Evolutionary conservation across 257 asterid genomes (phyloP).

Genomic region (Nicotiana tomentosiformis): DNA sequence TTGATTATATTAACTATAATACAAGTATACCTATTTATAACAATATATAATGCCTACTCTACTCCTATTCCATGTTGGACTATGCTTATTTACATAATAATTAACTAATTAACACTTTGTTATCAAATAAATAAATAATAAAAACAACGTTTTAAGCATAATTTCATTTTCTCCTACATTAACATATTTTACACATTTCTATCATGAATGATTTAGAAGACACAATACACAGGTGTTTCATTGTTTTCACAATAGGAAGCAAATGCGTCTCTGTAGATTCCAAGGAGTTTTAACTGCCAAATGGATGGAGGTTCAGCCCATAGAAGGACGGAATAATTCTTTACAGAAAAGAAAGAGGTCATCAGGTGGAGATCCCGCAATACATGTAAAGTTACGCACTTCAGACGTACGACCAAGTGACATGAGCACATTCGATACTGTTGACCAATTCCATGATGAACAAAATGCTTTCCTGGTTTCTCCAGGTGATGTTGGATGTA

Average conservation of each 20-base stretch:
- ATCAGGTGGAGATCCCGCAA: constrained; percentile 29
- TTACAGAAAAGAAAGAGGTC: constrained; percentile 46
- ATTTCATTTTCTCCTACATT: not conserved
- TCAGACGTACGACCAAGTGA: constrained; percentile 20
- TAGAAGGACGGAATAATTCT: constrained; percentile 16
- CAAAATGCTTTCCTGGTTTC: constrained; percentile 26
- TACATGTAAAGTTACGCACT: constrained; percentile 32
- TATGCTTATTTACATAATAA: too few relatives aligned
- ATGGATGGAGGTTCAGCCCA: constrained; percentile 11
- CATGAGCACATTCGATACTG: not conserved
- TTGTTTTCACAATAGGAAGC: constrained; percentile 55
- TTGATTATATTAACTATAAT: too few relatives aligned
- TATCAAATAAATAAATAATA: not conserved
- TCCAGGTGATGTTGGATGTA: constrained; percentile 27
- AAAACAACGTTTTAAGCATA: not conserved
- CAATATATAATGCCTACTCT: too few relatives aligned
- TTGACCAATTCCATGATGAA: constrained; percentile 17
- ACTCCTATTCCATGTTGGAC: too few relatives aligned
- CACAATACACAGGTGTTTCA: constrained; percentile 62
- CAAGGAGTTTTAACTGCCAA: constrained; percentile 25
- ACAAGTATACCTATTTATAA: too few relatives aligned
- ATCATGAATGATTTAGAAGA: not conserved
- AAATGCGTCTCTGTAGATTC: constrained; percentile 32
- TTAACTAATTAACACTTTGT: too few relatives aligned
- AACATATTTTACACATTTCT: not conserved